phyloP scores from a whole-genome alignment of 306 rosid species.

The Senna tora region DNA sequence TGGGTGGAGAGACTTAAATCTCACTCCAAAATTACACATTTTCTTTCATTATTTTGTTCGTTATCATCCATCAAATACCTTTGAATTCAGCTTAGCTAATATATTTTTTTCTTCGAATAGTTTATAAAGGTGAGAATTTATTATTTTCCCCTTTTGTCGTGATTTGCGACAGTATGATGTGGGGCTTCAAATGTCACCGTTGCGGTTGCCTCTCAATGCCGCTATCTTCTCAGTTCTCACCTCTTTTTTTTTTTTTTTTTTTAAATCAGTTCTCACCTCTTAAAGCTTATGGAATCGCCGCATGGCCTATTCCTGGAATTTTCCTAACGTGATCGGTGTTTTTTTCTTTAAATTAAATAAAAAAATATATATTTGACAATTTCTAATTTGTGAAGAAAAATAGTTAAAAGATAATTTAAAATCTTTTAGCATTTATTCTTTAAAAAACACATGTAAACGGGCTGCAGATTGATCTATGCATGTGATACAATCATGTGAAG shows the following conservation, averaged over 20 bases:
- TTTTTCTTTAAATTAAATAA: too few relatives aligned
- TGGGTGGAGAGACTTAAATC: slow-evolving; percentile 60
- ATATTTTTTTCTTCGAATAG: not conserved
- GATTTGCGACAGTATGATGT: not conserved
- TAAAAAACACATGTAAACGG: not conserved
- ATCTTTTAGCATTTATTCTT: too few relatives aligned
- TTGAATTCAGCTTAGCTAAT: not conserved
- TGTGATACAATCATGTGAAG: not conserved
- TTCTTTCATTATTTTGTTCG: not conserved
- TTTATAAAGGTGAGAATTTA: not conserved
- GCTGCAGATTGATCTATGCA: not conserved
- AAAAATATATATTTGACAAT: too few relatives aligned
- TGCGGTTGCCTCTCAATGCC: not conserved
- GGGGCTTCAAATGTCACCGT: not conserved
- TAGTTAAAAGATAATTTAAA: too few relatives aligned
- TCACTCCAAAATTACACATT: slow-evolving; percentile 49
- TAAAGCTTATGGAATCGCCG: not conserved
- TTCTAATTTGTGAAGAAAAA: too few relatives aligned
- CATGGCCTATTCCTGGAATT: slow-evolving; percentile 49
- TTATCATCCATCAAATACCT: not conserved
- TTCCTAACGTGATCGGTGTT: not conserved
- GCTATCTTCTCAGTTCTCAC: too few relatives aligned
- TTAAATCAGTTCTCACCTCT: too few relatives aligned
- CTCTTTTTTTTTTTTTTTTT: too few relatives aligned
- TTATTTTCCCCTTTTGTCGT: not conserved